These are phyloP conservation scores for Apiospora kogelbergensis DNA, from an alignment of 2,329 filamentous ascomycete species.

Conservation along the genomic window DNA sequence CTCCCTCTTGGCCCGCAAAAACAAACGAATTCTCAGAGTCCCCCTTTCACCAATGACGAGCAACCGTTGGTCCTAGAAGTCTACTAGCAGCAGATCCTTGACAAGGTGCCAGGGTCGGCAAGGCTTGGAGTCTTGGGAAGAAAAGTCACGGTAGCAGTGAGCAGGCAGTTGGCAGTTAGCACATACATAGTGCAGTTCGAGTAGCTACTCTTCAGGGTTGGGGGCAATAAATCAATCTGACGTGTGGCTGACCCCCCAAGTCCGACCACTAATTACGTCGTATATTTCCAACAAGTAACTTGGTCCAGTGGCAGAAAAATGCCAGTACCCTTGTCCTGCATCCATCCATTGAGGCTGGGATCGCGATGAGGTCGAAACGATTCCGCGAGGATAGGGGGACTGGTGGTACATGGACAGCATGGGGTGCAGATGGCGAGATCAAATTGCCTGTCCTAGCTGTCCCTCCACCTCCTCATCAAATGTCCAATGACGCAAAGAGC, in stretches of 20 bases:
- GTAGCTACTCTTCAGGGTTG: not conserved
- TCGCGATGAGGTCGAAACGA: not conserved
- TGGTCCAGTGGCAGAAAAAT: not conserved
- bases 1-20: not conserved
- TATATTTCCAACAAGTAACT: not conserved
- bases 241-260: conserved; percentile 1
- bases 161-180: not conserved
- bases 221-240: not conserved
- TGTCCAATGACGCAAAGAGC: conserved; percentile 2
- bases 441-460: not conserved
- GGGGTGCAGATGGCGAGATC: not conserved
- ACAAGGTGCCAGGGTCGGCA: not conserved
- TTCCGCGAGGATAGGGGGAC: not conserved
- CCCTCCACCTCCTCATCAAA: not conserved
- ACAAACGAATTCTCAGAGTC: not conserved
- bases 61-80: not conserved
- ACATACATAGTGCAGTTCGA: not conserved
- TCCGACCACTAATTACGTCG: not conserved
- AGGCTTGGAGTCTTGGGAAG: not conserved
- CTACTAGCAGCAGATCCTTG: not conserved
- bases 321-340: not conserved
- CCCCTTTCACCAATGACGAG: not conserved
- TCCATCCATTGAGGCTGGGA: not conserved
- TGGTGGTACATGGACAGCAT: not conserved
- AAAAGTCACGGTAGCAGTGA: too few species aligned